Evolutionary conservation across 805 yeast genomes (phyloP).

Genomic region (Saccharomycopsis oosterbeekiorum): DNA sequence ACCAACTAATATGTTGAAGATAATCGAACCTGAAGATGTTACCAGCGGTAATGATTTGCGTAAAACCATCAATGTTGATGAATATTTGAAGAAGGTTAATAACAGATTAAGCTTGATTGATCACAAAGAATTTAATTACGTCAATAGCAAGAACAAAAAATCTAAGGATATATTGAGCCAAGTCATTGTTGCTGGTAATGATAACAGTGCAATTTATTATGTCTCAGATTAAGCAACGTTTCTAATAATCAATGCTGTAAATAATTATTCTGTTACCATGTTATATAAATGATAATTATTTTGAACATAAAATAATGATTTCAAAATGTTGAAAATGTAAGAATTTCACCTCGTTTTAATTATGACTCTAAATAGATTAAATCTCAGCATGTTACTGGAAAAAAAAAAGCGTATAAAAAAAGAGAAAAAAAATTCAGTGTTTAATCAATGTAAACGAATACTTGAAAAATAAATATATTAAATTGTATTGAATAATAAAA

Average conservation of each 20-base stretch:
- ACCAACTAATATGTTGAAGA: conserved; percentile 45
- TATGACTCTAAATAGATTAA: too few species aligned
- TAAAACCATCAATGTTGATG: conserved; percentile 16
- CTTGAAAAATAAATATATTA: not conserved
- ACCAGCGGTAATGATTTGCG: conserved; percentile 7
- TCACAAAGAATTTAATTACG: conserved; percentile 17
- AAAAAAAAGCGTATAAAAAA: not conserved
- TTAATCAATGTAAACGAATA: not conserved
- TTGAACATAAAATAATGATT: not conserved
- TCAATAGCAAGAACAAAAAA: conserved; percentile 22
- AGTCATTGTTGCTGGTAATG: conserved; percentile 51
- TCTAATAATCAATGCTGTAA: not conserved
- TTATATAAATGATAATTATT: not conserved
- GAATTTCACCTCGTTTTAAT: too few species aligned
- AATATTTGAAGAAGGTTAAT: conserved; percentile 28
- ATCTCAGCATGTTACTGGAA: not conserved
- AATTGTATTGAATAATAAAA: not conserved
- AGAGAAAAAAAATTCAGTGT: not conserved
- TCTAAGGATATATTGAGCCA: conserved; percentile 34
- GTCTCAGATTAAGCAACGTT: conserved; percentile 10
- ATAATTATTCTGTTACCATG: not conserved
- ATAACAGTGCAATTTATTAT: conserved; percentile 56
- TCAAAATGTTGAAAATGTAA: too few species aligned
- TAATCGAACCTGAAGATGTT: conserved; percentile 43
- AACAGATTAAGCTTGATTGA: conserved; percentile 39